Base-by-base conservation (phyloP, 495 filamentous ascomycete species). In the Parmelia sp. region DNA sequence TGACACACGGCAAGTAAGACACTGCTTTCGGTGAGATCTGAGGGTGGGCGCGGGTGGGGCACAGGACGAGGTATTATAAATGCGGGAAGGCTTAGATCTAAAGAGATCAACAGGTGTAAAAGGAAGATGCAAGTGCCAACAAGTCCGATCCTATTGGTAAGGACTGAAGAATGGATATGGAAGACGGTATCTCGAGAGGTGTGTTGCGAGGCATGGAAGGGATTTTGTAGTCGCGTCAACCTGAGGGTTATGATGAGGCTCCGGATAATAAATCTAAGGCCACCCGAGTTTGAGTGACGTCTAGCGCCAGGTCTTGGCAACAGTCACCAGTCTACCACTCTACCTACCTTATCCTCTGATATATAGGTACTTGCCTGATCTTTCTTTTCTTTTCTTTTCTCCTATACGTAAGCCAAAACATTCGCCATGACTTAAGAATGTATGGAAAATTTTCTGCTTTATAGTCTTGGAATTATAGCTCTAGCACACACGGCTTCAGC, bases 61-160 rank as follows among this genome's bases (percentile, higher is more conserved):
- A 31, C 49, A 53, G 49, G 49, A 17, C 5, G 27, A 53, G 49
- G 27, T 29, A 15, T 31, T 29, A 17, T 53, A 17, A 23, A 31
- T 29, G 4, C 14, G 49, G 45, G 25, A 15, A 17, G 49, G 49
- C 49, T 53, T 53, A 53, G 49, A 53, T 53, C 3, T 14, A 31
- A 53, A 29, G 49, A 19, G 49, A 19, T 53, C 3, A 29, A 53
- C 12, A 29, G 14, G 15, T 19, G 19, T 10, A 25, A 53, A 17
- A 31, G 49, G 31, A 5, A 7, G 12, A 31, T 29, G 4, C 49
- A 29, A 31, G 49, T 6, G 14, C 4, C 5, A 31, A 53, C 0
- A 11, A 17, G 49, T 31, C 49, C 29, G 49, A 31, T 53, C 49
- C 49, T 31, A 53, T 53, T 29, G 49, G 49, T 53, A 53, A 53